Percentiles rank a stretch among this genome's conserved stretches.
These are phyloP conservation scores for Scytalidium lignicola DNA, from an alignment of 2,329 filamentous ascomycete species.

Conservation along the genomic window DNA sequence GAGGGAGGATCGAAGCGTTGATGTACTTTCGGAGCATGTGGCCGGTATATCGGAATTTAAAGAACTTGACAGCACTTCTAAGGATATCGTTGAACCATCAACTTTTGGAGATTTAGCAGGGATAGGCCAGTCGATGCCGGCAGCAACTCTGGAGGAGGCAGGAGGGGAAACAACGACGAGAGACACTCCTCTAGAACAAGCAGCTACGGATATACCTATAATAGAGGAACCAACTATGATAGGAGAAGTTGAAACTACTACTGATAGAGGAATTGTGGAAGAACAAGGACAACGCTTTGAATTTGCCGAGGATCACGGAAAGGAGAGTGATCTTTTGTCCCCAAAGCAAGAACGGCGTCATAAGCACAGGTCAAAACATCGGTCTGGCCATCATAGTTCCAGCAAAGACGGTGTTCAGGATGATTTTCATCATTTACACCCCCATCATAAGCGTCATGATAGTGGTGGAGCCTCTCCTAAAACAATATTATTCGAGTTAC, in stretches of 20 bases:
- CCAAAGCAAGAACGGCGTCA: slow-evolving; percentile 1
- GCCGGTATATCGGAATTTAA: neutral
- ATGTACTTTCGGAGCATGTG: neutral
- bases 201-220: neutral
- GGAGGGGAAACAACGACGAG: neutral
- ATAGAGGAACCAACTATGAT: neutral
- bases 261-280: slow-evolving; percentile 2
- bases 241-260: neutral
- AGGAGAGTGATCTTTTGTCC: neutral
- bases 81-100: neutral
- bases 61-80: neutral
- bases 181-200: neutral
- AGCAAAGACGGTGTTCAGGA: slow-evolving; percentile 7
- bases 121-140: neutral
- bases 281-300: neutral
- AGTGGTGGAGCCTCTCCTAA: slow-evolving; percentile 15
- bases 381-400: slow-evolving; percentile 11
- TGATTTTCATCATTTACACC: slow-evolving; percentile 8
- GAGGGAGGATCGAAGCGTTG: neutral
- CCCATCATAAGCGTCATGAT: slow-evolving; percentile 17
- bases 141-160: neutral
- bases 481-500: neutral
- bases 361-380: slow-evolving; percentile 6
- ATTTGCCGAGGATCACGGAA: neutral
- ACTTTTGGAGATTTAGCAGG: neutral